Conservation (phyloP, 2,329 filamentous ascomycete genomes). For the Trichoderma cornu-damae region DNA sequence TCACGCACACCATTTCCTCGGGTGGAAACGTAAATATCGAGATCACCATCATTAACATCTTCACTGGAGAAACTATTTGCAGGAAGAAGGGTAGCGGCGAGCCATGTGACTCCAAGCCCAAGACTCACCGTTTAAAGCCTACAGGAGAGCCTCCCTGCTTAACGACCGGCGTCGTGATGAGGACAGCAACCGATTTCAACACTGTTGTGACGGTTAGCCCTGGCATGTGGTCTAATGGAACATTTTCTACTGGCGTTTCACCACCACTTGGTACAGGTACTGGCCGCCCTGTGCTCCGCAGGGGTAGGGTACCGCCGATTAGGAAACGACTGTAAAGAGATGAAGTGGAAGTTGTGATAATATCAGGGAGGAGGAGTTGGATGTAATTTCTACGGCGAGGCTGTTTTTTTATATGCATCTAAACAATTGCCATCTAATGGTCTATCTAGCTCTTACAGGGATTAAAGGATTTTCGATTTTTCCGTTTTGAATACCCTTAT, state of each 20-base stretch:
- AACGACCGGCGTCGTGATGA: slow-evolving; percentile 26
- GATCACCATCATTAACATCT: slow-evolving; percentile 30
- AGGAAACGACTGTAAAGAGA: not conserved
- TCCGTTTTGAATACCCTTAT: not conserved
- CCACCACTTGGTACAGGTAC: not conserved
- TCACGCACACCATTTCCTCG: slow-evolving; percentile 24
- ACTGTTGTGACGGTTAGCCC: slow-evolving; percentile 30
- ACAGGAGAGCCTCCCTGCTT: slow-evolving; percentile 23
- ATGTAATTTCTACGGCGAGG: not conserved
- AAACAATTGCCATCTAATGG: not conserved
- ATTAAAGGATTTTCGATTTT: not conserved
- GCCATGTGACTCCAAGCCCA: slow-evolving; percentile 24
- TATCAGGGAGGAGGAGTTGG: not conserved
- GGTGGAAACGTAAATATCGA: slow-evolving; percentile 28
- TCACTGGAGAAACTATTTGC: slow-evolving; percentile 30
- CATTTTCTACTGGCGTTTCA: not conserved
- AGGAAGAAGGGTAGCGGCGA: slow-evolving; percentile 27
- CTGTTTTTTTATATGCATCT: not conserved
- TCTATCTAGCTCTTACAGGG: not conserved
- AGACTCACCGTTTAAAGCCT: not conserved
- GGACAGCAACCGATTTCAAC: slow-evolving; percentile 34
- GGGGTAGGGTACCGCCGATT: not conserved
- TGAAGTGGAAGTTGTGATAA: not conserved
- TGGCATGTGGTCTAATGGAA: slow-evolving; percentile 4
- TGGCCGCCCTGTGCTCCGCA: not conserved